phyloP scores from a whole-genome alignment of 768 basidiomycete genomes.

The Amanita subjunquillea region DNA sequence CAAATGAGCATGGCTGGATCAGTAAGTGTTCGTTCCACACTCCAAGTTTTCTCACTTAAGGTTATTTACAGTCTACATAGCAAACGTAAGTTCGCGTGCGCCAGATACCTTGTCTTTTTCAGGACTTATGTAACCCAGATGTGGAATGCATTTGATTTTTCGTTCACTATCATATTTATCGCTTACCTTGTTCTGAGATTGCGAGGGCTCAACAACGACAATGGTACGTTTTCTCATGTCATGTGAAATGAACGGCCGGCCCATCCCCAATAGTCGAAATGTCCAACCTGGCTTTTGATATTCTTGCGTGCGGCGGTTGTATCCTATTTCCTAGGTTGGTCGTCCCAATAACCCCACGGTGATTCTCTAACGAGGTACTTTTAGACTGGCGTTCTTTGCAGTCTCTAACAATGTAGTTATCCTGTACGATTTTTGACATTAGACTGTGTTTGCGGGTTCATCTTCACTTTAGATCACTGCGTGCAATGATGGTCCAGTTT shows the following conservation, averaged over 20 bases:
- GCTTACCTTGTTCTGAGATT: slow-evolving; percentile 57
- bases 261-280: slow-evolving; percentile 21
- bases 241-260: not conserved
- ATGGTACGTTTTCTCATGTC: slow-evolving; percentile 30
- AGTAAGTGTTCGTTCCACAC: slow-evolving; percentile 36
- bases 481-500: slow-evolving; percentile 76
- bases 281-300: slow-evolving; percentile 69
- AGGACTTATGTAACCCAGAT: slow-evolving; percentile 34
- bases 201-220: slow-evolving; percentile 42
- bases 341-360: not conserved
- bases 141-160: slow-evolving; percentile 86
- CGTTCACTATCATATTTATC: slow-evolving; percentile 61
- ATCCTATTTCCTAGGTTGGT: slow-evolving; percentile 72
- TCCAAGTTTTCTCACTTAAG: not conserved
- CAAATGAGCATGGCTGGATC: slow-evolving; percentile 81
- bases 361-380: not conserved
- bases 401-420: slow-evolving; percentile 73
- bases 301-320: slow-evolving; percentile 77
- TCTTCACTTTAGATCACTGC: slow-evolving; percentile 44
- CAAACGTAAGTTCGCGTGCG: slow-evolving; percentile 42
- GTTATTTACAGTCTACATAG: slow-evolving; percentile 59
- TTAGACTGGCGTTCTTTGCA: slow-evolving; percentile 68
- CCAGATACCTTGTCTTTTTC: slow-evolving; percentile 1
- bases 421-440: slow-evolving; percentile 35
- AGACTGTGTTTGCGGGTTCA: not conserved